Percentiles rank a stretch among this genome's conserved stretches.
These are phyloP conservation scores for Lomentospora prolificans DNA, from an alignment of 2,329 filamentous ascomycete species.

Conservation along the genomic window DNA sequence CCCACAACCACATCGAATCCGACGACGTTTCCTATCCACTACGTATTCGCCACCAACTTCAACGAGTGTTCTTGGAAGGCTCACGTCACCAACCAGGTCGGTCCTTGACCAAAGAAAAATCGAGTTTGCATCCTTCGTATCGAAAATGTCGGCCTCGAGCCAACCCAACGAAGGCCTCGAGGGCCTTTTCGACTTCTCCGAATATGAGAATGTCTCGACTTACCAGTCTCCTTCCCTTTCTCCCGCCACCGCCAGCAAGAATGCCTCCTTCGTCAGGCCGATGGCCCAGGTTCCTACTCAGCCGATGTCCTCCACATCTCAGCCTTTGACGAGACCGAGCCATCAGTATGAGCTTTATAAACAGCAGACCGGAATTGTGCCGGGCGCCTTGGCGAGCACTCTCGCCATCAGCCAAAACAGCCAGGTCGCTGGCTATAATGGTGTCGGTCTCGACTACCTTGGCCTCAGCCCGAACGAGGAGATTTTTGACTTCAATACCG, in stretches of 20 bases:
- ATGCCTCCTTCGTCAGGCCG: conserved; percentile 39
- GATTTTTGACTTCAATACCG: conserved; percentile 63
- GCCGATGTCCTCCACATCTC: conserved; percentile 42
- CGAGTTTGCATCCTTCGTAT: not conserved
- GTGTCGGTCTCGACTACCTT: conserved; percentile 39
- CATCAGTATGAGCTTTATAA: conserved; percentile 93
- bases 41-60: not conserved
- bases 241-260: conserved; percentile 42
- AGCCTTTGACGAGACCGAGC: conserved; percentile 67
- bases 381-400: conserved; percentile 71
- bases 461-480: conserved; percentile 52
- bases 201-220: conserved; percentile 48
- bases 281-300: conserved; percentile 44
- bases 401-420: conserved; percentile 62
- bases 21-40: not conserved
- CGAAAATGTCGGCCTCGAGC: conserved; percentile 28
- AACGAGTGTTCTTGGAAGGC: not conserved
- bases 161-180: conserved; percentile 44
- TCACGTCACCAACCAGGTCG: not conserved
- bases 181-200: conserved; percentile 49
- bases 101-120: not conserved
- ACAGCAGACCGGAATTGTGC: conserved; percentile 88
- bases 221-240: conserved; percentile 54
- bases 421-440: conserved; percentile 44
- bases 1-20: not conserved